These are phyloP conservation scores for Leptosphaerulina australis DNA, from an alignment of 2,329 filamentous ascomycete genomes.

Conservation along the genomic window DNA sequence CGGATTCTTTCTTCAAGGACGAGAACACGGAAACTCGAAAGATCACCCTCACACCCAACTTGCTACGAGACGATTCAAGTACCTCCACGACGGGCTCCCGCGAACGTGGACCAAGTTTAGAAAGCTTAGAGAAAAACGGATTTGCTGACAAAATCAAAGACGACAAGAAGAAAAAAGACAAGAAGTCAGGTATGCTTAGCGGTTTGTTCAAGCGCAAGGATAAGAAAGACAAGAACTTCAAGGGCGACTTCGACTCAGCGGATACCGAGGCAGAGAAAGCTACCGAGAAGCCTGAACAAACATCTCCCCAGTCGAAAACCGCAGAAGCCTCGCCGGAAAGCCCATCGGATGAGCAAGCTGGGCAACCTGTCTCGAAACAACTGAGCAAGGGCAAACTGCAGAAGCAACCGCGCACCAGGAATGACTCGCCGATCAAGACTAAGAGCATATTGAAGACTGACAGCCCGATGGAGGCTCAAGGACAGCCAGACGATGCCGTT, in stretches of 20 bases:
- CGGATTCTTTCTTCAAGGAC: conserved; percentile 97
- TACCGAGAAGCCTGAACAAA: conserved; percentile 45
- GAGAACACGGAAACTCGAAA: conserved; percentile 95
- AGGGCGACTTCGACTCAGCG: conserved; percentile 36
- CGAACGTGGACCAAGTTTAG: conserved; percentile 70
- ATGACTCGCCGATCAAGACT: conserved; percentile 42
- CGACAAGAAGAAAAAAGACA: conserved; percentile 74
- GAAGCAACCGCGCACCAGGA: conserved; percentile 40
- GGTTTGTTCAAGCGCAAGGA: conserved; percentile 71
- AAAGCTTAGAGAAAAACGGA: conserved; percentile 73
- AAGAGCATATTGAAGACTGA: conserved; percentile 43
- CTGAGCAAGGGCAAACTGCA: conserved; percentile 49
- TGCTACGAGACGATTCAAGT: conserved; percentile 78
- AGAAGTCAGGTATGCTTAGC: conserved; percentile 74
- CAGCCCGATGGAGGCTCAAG: conserved; percentile 36
- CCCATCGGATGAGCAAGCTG: conserved; percentile 38
- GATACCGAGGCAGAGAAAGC: conserved; percentile 55
- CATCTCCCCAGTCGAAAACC: conserved; percentile 43
- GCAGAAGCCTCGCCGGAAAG: conserved; percentile 39
- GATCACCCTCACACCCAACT: conserved; percentile 91
- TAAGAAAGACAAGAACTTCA: conserved; percentile 59
- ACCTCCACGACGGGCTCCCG: conserved; percentile 45
- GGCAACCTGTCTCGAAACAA: conserved; percentile 36
- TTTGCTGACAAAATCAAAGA: conserved; percentile 69
- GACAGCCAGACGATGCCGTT: conserved; percentile 18